Conservation (phyloP, 2,329 filamentous ascomycete genomes). For the Pseudodiploospora longispora region DNA sequence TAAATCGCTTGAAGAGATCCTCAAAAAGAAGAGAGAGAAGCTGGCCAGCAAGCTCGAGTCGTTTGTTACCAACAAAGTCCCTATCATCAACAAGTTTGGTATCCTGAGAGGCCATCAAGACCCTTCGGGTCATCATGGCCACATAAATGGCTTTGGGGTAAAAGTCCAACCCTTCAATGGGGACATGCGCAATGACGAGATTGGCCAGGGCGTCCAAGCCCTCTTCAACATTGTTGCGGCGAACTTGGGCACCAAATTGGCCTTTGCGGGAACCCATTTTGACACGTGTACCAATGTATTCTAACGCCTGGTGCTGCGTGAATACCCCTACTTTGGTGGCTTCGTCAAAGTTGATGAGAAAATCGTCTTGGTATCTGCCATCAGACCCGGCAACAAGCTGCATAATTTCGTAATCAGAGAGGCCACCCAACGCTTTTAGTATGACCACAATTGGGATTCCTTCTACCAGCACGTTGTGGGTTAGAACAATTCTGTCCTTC, state of each 20-base stretch:
- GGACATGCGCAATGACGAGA: constrained; percentile 90
- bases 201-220: constrained; percentile 87
- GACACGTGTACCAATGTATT: constrained; percentile 80
- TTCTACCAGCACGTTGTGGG: constrained; percentile 89
- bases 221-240: constrained; percentile 80
- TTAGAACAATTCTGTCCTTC: constrained; percentile 81
- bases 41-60: constrained; percentile 88
- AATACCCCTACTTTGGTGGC: constrained; percentile 75
- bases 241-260: constrained; percentile 44
- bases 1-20: constrained; percentile 95
- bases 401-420: constrained; percentile 92
- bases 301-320: constrained; percentile 91
- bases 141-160: constrained; percentile 95
- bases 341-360: constrained; percentile 91
- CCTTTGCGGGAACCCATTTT: constrained; percentile 71
- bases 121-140: constrained; percentile 93
- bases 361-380: constrained; percentile 85
- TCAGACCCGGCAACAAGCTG: constrained; percentile 84
- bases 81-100: constrained; percentile 86
- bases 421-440: constrained; percentile 85
- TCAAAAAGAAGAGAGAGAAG: constrained; percentile 91
- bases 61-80: constrained; percentile 97
- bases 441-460: constrained; percentile 92
- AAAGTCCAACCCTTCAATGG: constrained; percentile 86
- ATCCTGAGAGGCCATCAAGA: constrained; percentile 89